Evolutionary conservation across 1,284 basidiomycete genomes (phyloP), one percentile per base, ranked within the genome.

Genomic region (Marasmius oreades): DNA sequence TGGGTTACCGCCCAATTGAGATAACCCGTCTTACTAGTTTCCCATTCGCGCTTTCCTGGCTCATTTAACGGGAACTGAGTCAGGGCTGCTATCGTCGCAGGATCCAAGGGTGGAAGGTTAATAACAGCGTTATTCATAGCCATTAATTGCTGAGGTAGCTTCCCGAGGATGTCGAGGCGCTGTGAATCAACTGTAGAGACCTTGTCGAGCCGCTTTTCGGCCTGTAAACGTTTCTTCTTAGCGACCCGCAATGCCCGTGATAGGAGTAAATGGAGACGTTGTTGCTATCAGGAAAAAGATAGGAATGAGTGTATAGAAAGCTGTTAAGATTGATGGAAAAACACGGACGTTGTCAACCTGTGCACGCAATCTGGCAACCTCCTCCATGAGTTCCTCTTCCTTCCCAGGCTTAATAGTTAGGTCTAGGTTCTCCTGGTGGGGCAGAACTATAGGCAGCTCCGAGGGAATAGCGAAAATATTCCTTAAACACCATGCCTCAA

Each of bases 401-500:
- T 72, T 73, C 63, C 81, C 79, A 3, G 74, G 70, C 0, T 74
- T 74, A 26, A 70, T 64, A 2, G 76, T 75, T 37, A 89, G 70
- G 66, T 86, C 75, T 18, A 88, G 68, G 0, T 79, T 77, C 44
- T 74, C 75, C 55, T 90, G 86, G 63, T 90, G 87, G 1, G 87
- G 88, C 2, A 84, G 77, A 8, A 91, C 84, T 44, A 90, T 70
- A 1, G 82, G 84, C 22, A 90, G 64, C 59, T 85, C 81, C 1
- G 78, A 74, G 1, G 84, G 81, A 16, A 91, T 75, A 44, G 81
- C 78, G 65, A 91, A 91, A 58, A 90, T 88, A 66, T 91, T 91
- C 31, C 89, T 75, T 64, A 90, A 66, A 8, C 82, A 84, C 88
- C 89, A 91, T 0, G 83, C 83, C 70, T 91, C 89, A 63, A 91